These are phyloP conservation scores for Cynanchum wilfordii DNA, from an alignment of 257 asterid genomes.

Conservation along the genomic window DNA sequence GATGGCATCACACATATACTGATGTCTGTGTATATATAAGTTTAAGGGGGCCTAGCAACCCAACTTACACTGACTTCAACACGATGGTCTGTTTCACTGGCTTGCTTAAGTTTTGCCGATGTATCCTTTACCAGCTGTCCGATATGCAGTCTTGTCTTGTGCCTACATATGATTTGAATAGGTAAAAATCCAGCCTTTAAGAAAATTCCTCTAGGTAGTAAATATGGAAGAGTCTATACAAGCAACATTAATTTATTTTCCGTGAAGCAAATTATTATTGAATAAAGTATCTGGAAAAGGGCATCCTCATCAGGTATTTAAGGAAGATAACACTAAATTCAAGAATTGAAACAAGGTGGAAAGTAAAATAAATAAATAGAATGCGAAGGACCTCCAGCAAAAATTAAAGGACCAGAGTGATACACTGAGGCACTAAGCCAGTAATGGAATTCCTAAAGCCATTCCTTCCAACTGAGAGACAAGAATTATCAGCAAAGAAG, in stretches of 20 bases:
- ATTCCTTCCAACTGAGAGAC: no score
- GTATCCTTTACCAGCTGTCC: slow-evolving; percentile 86
- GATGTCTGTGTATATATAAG: background rate
- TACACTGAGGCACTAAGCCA: no score
- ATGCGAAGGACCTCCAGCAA: no score
- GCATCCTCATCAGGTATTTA: background rate
- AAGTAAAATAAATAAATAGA: no score
- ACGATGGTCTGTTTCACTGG: slow-evolving; percentile 67
- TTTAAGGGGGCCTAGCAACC: background rate
- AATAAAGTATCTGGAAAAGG: no score
- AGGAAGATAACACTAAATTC: background rate
- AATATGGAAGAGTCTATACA: background rate
- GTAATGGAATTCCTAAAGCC: no score
- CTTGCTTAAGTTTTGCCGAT: slow-evolving; percentile 79
- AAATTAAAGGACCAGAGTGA: no score
- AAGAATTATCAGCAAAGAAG: no score
- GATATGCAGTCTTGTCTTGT: slow-evolving; percentile 75
- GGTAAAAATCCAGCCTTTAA: slow-evolving; percentile 27
- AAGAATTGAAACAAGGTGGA: no score
- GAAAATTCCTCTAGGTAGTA: background rate
- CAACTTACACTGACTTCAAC: slow-evolving; percentile 63
- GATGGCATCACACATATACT: background rate
- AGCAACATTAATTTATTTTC: background rate
- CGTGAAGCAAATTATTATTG: background rate
- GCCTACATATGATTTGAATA: slow-evolving; percentile 42